Evolutionary conservation across 2,329 filamentous ascomycete genomes (phyloP), one percentile per base, ranked within the genome.

Genomic region (Trichoderma gracile): DNA sequence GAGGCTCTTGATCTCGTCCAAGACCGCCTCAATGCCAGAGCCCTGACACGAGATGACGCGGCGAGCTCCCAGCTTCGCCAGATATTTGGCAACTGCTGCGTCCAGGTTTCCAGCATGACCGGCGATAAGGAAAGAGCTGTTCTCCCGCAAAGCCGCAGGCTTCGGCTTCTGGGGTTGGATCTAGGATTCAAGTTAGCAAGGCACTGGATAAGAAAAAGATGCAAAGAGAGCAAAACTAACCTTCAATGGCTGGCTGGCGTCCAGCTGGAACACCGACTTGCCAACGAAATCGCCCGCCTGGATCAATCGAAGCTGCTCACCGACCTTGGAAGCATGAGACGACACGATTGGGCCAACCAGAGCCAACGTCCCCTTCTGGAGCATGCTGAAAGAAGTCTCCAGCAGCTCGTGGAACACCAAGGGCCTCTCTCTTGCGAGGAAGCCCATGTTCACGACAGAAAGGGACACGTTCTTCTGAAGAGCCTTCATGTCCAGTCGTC

Each of bases 131-230:
- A 63, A 65, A 5, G 64, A 65, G 23, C 64, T 52, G 59, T 63
- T 62, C 3, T 49, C n/a, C n/a, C 25, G 50, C 45, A 65, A 42
- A 12, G 25, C n/a, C 19, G 64, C 52, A 25, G 53, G 46, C n/a
- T 46, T 56, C 3, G 64, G 64, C 38, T 56, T 63, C 9, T n/a
- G 64, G 8, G 64, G 64, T 63, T 65, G 58, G 46, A 65, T 47
- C 64, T 65, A 30, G 23, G 9, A 54, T 17, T 5, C 14, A 43
- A 30, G 23, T 65, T 46, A 65, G 64, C n/a, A n/a, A n/a, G n/a
- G n/a, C n/a, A n/a, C n/a, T n/a, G n/a, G 9, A 6, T 5, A 30
- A 19, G 33, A 4, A 42, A 33, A 52, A 19, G 10, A 5, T 40
- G 15, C 33, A 46, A 7, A 14, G 3, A 0, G 33, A n/a, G 10